Base-by-base conservation (phyloP, 2,329 filamentous ascomycete genomes). In the Setomelanomma holmii region DNA sequence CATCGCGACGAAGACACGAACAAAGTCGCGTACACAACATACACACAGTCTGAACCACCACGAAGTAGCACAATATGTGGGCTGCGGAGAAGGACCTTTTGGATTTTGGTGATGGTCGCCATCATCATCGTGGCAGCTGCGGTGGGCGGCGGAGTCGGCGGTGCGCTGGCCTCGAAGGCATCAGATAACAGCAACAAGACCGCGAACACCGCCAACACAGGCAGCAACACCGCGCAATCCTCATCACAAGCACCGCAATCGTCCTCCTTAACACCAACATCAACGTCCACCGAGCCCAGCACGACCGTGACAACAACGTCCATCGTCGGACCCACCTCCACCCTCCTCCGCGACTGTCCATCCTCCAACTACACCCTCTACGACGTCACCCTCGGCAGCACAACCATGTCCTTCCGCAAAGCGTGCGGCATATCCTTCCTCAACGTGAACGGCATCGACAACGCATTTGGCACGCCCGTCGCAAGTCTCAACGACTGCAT, bases 351-450 rank as follows among this genome's bases (percentile, higher is more conserved):
- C 44, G 57, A 60, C 49, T 60, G 54, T 41, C 54, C 54, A 10
- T 60, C 55, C 21, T 60, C 55, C 33, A 58, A 60, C 40, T 34
- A 55, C 47, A 45, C 54, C n/a, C 33, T 60, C 22, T 56, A 60
- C 47, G 40, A 30, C 35, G 47, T 51, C 14, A 53, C 40, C 30
- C 33, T 49, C 22, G 54, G 57, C 40, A 21, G 23, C 40, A 55
- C 36, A 14, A 38, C 23, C 11, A 55, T 51, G 40, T 49, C 38
- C 11, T 60, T 55, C 45, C 49, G 57, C 45, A 57, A 60, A 42
- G 46, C 43, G 1, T 58, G 54, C 41, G 22, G 36, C 5, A 34
- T 47, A 10, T 53, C 52, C 5, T 52, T 55, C 33, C 17, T 53
- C 7, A 56, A 52, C 40, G 45, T 41, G 17, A 45, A 45, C 45